Evolutionary conservation across 768 basidiomycete species (phyloP), one percentile per base, ranked within the genome.

Genomic region (Leccinum arenicola): DNA sequence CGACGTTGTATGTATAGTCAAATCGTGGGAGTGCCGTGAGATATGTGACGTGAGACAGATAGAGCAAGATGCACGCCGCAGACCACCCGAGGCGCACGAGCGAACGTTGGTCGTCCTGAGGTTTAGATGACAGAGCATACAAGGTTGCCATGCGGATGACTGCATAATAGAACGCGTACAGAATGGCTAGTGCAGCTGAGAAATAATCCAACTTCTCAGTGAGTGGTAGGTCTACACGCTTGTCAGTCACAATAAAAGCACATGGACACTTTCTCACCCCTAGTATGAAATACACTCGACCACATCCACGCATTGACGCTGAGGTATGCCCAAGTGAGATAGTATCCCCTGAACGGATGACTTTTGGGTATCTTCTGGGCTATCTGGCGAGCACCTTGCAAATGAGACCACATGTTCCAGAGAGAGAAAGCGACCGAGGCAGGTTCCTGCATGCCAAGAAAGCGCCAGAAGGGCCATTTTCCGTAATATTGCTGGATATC

Each of bases 191-290:
- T 0, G 89, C 94, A 6, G 97, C 97, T 3, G 93, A 93, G 72
- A 98, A 97, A 73, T 99, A 99, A 68, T 98, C 97, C 69, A 95
- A 58, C 63, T 88, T 90, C 73, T 99, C 97, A 2, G 95, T 98
- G 25, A 76, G 69, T 2, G 89, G 85, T 6, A 84, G 77, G 75
- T 98, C 96, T 93, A 58, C n/a, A 21, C 5, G 54, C 53, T 45
- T 19, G 50, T 70, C 55, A 61, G 63, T 27, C 23, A 54, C 8
- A 48, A 21, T 33, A 17, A 38, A 35, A 9, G 58, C 33, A 45
- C 36, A 52, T 35, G 48, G 31, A 6, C 2, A 17, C 1, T 0
- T 7, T 69, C 85, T 65, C 63, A 91, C 95, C 94, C 83, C 97
- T 81, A 0, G 89, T 91, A 70, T 99, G 97, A 67, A 98, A 99